Evolutionary conservation across 2,329 filamentous ascomycete species (phyloP).

Genomic region (Colletotrichum endophyticum): DNA sequence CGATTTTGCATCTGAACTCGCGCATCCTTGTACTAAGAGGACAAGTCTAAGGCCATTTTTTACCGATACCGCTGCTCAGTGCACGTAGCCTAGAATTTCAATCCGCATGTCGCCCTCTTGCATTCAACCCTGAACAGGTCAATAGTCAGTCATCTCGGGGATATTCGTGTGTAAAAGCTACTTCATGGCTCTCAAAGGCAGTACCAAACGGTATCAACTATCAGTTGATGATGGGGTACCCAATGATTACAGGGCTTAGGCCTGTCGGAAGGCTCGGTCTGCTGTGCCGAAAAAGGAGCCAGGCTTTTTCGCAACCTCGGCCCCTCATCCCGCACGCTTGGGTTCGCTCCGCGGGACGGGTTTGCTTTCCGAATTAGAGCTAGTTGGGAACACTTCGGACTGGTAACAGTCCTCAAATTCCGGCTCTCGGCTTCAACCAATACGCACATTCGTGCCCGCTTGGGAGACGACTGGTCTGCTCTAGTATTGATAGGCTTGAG

Average conservation of each 20-base stretch:
- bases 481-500: background rate
- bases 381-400: background rate
- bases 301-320: background rate
- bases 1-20: background rate
- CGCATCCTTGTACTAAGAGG: background rate
- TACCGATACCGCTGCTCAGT: background rate
- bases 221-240: background rate
- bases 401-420: background rate
- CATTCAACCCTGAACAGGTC: background rate
- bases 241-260: background rate
- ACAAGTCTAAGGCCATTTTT: background rate
- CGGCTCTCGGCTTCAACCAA: background rate
- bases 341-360: background rate
- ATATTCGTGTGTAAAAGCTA: background rate
- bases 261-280: background rate
- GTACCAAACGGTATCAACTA: background rate
- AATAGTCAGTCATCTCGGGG: background rate
- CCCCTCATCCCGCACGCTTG: background rate
- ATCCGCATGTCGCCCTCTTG: background rate
- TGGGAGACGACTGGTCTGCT: background rate
- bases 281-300: background rate
- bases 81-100: background rate
- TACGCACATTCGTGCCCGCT: background rate
- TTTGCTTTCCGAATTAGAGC: background rate
- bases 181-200: background rate